Base-by-base conservation (phyloP, 805 yeast genomes). In the Yamadazyma sp. region DNA sequence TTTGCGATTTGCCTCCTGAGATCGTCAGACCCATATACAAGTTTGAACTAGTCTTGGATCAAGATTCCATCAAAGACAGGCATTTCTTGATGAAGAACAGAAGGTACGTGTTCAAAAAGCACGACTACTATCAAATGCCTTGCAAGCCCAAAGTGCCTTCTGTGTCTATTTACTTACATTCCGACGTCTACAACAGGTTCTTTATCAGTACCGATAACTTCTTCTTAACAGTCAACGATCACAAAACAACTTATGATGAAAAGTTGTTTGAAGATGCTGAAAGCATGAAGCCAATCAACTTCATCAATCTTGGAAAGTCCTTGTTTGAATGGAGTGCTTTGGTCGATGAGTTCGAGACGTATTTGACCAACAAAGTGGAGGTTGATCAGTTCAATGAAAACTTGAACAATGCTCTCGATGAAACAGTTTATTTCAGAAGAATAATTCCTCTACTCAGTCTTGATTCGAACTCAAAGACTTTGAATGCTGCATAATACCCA, bases 301-400 rank as follows among this genome's bases (percentile, higher is more conserved):
- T 52, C 45, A 44, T 55, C 9, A 57, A 54, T 28, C 48, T 73
- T 22, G 82, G 80, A 8, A 68, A 70, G 38, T 62, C 76, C 6
- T 48, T 78, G 35, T 73, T 70, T 47, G 84, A 78, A 47, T 74
- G 80, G 72, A 70, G 71, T 39, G 21, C 40, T 3, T 54, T 64
- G 28, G 71, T 75, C 15, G 62, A 64, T 10, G 80, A 75, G 47
- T 73, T 73, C 50, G 75, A 71, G 45, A 37, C 42, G 4, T 75
- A 64, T 41, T 52, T 71, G 41, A 51, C 50, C 36, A 49, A 48
- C 6, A 53, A 60, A 33, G 58, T 62, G 28, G 63, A 57, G 26
- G 36, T 48, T 21, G 67, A 61, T 39, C 55, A 52, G 24, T 24
- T 45, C 14, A 40, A 44, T 32, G 40, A 35, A 20, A 47, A 39